Evolutionary conservation across 345 rosid genomes (phyloP), one percentile per base, ranked within the genome.

Genomic region (Ceriops zippeliana): DNA sequence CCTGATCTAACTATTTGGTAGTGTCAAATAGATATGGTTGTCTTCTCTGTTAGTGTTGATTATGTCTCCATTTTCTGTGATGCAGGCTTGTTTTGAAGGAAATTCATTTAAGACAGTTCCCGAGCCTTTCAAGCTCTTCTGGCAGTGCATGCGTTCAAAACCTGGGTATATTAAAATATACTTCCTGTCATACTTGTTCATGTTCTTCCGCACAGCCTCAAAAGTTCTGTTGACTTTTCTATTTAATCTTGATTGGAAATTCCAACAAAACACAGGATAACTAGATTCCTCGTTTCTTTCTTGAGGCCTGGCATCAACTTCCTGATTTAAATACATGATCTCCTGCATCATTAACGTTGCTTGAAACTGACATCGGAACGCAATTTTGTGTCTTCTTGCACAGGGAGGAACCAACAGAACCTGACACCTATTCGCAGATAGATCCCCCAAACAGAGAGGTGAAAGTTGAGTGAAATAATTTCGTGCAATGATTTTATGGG

Each of bases 31-130:
- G 15, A 2, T 16, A 9, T 10, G 47, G 47, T 38, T 10, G 47
- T 38, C 16, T 13, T 42, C 49, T 13, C 49, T 42, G 15, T 15
- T 15, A 3, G 19, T 13, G 15, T 42, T 13, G 49, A 17, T 26
- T 42, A 42, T 42, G 49, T 13, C 21, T 52, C 22, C 26, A 37
- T 52, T 42, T 13, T 62, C 61, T 59, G 2, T 47, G 60, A 3
- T 81, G 71, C 81, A 89, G 97, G 99, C 97, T 60, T 83, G 88
- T 80, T 91, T 95, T 54, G 99, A 95, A 76, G 99, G 98, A 52
- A 95, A 91, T 78, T 98, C 99, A 34, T 91, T 95, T 71, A 90
- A 90, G 91, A 95, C 98, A 0, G 91, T 95, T 75, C 99, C 99
- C 6, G 99, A 98, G 70, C 96, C 96, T 63, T 95, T 91, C 62